Evolutionary conservation across 129 eudicot genomes (phyloP).

Genomic region (Flaveria robusta): DNA sequence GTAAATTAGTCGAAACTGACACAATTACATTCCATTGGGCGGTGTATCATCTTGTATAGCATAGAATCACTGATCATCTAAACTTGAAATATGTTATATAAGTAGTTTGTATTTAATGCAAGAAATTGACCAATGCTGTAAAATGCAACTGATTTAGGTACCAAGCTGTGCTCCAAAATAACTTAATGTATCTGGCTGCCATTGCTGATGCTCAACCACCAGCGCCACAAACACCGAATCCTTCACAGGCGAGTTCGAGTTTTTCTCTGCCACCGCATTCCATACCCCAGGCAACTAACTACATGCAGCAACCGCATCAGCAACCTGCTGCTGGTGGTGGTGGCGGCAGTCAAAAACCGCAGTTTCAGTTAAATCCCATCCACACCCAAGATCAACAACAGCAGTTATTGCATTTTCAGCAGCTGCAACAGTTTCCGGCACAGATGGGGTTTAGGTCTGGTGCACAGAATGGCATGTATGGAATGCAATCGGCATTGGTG

Average conservation of each 20-base stretch:
- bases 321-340: slow-evolving; percentile 20
- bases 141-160: slow-evolving; percentile 45
- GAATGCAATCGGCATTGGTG: slow-evolving; percentile 45
- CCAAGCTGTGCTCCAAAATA: slow-evolving; percentile 77
- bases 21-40: neutral
- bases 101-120: neutral
- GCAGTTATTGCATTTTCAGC: slow-evolving; percentile 56
- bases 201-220: slow-evolving; percentile 90
- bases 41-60: too few species aligned
- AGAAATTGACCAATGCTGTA: neutral
- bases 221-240: slow-evolving; percentile 43
- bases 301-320: slow-evolving; percentile 55
- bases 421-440: slow-evolving; percentile 58
- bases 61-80: too few species aligned
- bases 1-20: slow-evolving; percentile 6
- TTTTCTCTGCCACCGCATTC: slow-evolving; percentile 37
- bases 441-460: slow-evolving; percentile 59
- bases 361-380: slow-evolving; percentile 51
- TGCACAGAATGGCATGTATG: slow-evolving; percentile 46
- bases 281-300: slow-evolving; percentile 41
- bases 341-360: slow-evolving; percentile 38
- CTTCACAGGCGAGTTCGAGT: slow-evolving; percentile 49
- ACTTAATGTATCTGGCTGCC: slow-evolving; percentile 81
- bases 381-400: slow-evolving; percentile 61
- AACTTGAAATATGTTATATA: too few species aligned